Percentiles rank a stretch among this genome's conserved stretches.
These are phyloP conservation scores for Megacollybia platyphylla DNA, from an alignment of 1,284 basidiomycete genomes.

Conservation along the genomic window DNA sequence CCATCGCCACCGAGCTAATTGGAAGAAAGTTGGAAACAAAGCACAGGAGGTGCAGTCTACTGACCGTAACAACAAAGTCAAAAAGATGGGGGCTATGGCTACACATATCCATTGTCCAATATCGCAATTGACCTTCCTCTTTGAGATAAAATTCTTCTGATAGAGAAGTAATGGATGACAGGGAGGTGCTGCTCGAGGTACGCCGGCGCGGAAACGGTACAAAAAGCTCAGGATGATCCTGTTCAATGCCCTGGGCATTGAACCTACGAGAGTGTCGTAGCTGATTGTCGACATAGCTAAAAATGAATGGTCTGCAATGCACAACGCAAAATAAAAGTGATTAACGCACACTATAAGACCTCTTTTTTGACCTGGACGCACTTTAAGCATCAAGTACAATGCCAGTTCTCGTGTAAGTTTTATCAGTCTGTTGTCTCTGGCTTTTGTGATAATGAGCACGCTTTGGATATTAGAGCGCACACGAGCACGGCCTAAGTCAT, in stretches of 20 bases:
- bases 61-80: slow-evolving; percentile 94
- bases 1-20: slow-evolving; percentile 89
- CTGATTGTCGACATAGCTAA: slow-evolving; percentile 83
- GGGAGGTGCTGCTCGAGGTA: slow-evolving; percentile 52
- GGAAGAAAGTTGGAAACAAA: slow-evolving; percentile 7
- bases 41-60: slow-evolving; percentile 16
- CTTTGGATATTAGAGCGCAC: slow-evolving; percentile 88
- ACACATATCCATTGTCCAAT: slow-evolving; percentile 98
- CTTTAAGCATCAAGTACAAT: slow-evolving; percentile 86
- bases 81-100: slow-evolving; percentile 85
- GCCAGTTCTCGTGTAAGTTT: slow-evolving; percentile 90
- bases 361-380: slow-evolving; percentile 41
- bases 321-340: slow-evolving; percentile 1
- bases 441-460: slow-evolving; percentile 95
- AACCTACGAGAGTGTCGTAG: slow-evolving; percentile 88
- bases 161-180: slow-evolving; percentile 35
- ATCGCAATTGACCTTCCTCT: slow-evolving; percentile 86
- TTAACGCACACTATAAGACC: slow-evolving; percentile 62
- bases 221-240: slow-evolving; percentile 85
- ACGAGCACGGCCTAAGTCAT: slow-evolving; percentile 67
- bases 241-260: slow-evolving; percentile 81
- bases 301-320: not conserved
- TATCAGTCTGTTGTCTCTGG: slow-evolving; percentile 93
- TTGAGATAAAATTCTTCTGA: slow-evolving; percentile 22
- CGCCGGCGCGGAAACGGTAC: slow-evolving; percentile 63